Evolutionary conservation across 2,329 filamentous ascomycete species (phyloP), one percentile per base, ranked within the genome.

Genomic region (Paraconiothyrium brasiliense): DNA sequence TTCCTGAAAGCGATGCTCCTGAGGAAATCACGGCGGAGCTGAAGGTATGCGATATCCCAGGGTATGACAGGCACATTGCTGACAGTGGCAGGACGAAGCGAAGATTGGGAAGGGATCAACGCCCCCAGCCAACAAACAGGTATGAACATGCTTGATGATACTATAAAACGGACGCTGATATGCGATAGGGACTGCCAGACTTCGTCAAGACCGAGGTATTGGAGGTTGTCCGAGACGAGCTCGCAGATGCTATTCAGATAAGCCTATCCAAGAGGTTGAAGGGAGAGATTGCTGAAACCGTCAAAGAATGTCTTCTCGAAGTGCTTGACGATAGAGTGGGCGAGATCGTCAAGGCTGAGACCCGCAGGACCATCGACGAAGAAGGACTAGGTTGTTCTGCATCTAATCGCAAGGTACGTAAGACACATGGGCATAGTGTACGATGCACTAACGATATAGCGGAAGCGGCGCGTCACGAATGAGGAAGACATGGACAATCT

Each of bases 121-220:
- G 22, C 20, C 9, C n/a, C 16, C 16, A 14, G 48, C 14, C 4
- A 20, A 35, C 30, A 50, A 16, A n/a, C 35, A 50, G 48, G 48
- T 35, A 41, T 13, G 4, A 35, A 24, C 3, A 34, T 14, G 48
- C 6, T 22, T 6, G 11, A 9, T 16, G 7, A 34, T 35, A 16
- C 11, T 35, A 9, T 48, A 16, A 2, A 24, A 20, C 7, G 13
- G 30, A n/a, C 7, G 10, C 48, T 50, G 13, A 50, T 10, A 24
- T 50, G 16, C 0, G 10, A 20, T 8, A 55, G 52, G 27, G 39
- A 8, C 24, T 55, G 8, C 52, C 52, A 4, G 52, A 35, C 34
- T 55, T 44, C 13, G 39, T 55, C 5, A 55, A 35, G 20, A 30
- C 46, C 14, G 52, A 55, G 39, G 35, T 55, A 8, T 10, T 24